Base-by-base conservation (phyloP, 2,329 filamentous ascomycete genomes). In the Mycosphaerella arachidis region DNA sequence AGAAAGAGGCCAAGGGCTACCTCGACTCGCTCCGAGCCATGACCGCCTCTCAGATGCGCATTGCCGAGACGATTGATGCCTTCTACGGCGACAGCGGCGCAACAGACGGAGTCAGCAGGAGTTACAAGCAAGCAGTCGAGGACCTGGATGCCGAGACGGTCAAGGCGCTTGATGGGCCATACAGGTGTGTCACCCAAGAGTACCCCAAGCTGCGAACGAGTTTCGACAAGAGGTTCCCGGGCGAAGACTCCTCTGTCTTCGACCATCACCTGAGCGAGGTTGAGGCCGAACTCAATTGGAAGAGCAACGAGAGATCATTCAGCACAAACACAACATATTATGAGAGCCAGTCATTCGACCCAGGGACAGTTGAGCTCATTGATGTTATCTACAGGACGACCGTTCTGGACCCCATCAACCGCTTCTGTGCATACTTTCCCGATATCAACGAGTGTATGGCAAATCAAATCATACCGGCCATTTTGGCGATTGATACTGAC, bases 11-110 rank as follows among this genome's bases (percentile, higher is more conserved):
- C 53, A 97, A 97, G 77, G 95, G 95, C 57, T 99, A 99, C 74
- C 82, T 99, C 56, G 95, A 99, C 78, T 96, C 92, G 18, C 82
- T 99, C 70, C 86, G 94, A 86, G 93, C 94, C 68, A 99, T 99
- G 94, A 99, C 94, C 16, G 93, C 94, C 55, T 97, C 92, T 56
- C 94, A 99, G 78, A 97, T 99, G 93, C 89, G 93, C 73, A 97
- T 99, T 75, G 94, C 94, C 66, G 94, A 99, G 77, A 99, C 94
- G 20, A 99, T 99, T 77, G 94, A 99, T 78, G 94, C 94, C 45
- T 99, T 99, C 77, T 99, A 99, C 78, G 94, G 94, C 58, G 94
- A 99, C 74, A 88, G 92, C 1, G 95, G 95, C 55, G 92, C 94
- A 54, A 91, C 87, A 71, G 95, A 99, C 74, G 94, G 94, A 58